These are phyloP conservation scores for Coelastrella sp. DNA, from an alignment of 139 green algal species.

Conservation along the genomic window DNA sequence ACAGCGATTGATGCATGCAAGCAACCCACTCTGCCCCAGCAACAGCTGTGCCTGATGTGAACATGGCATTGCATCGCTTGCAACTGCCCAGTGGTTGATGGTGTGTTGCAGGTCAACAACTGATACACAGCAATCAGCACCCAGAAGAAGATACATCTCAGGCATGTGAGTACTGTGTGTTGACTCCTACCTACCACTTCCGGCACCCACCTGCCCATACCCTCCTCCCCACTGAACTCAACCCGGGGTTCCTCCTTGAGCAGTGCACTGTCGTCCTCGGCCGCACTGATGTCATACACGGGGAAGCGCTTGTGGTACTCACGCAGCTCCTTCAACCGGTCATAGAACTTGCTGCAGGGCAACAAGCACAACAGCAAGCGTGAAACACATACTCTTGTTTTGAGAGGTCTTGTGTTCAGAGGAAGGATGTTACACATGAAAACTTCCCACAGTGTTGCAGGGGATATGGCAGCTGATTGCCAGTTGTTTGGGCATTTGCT, in stretches of 20 bases:
- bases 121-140: background rate
- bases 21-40: too few relatives aligned
- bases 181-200: background rate
- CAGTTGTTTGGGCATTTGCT: too few relatives aligned
- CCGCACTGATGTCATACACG: slow-evolving; percentile 77
- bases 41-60: too few relatives aligned
- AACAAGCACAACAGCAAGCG: background rate
- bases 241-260: slow-evolving; percentile 68
- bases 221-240: slow-evolving; percentile 93
- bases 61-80: too few relatives aligned
- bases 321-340: slow-evolving; percentile 90
- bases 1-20: too few relatives aligned
- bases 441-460: too few relatives aligned
- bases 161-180: background rate
- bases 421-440: too few relatives aligned
- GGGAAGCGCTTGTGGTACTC: slow-evolving; percentile 87
- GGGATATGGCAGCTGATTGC: too few relatives aligned
- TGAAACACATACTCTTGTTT: background rate
- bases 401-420: too few relatives aligned
- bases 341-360: slow-evolving; percentile 88
- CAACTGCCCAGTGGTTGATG: too few relatives aligned
- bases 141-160: background rate
- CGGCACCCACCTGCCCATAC: slow-evolving; percentile 66
- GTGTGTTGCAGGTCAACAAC: too few relatives aligned
- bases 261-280: slow-evolving; percentile 71